These are phyloP conservation scores for Candida tetrigidarum DNA, from an alignment of 1,139 yeast genomes.

Conservation along the genomic window DNA sequence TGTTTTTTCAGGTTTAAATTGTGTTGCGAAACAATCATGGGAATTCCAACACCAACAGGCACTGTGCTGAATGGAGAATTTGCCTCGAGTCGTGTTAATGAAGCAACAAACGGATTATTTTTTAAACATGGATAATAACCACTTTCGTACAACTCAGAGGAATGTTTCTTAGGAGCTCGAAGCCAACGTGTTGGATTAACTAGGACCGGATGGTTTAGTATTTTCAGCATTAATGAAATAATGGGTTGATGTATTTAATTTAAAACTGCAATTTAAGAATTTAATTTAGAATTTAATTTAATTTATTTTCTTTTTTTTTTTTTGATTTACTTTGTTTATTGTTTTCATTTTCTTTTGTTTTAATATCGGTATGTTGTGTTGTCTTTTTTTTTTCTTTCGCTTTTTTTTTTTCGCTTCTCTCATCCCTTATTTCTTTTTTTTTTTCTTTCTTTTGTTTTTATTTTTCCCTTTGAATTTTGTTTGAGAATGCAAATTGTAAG, in stretches of 20 bases:
- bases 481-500: no score
- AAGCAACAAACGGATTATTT: conserved; percentile 29
- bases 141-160: conserved; percentile 18
- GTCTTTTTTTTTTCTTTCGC: background rate
- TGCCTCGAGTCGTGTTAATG: conserved; percentile 24
- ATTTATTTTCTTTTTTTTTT: no score
- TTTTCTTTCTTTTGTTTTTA: background rate
- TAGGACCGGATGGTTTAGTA: conserved; percentile 27
- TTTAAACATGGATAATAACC: conserved; percentile 19
- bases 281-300: no score
- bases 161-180: conserved; percentile 22
- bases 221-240: conserved; percentile 4
- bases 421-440: background rate
- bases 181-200: conserved; percentile 31
- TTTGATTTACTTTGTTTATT: no score
- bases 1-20: conserved; percentile 9
- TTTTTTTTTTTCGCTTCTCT: background rate
- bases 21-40: conserved; percentile 21
- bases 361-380: no score
- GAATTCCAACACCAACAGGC: conserved; percentile 30
- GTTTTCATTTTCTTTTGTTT: no score
- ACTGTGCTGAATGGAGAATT: conserved; percentile 23
- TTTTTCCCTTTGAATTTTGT: no score
- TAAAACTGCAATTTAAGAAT: no score
- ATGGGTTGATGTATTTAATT: no score